Evolutionary conservation across 78 protist genomes (phyloP).

Genomic region (Cavenderia fasciculata): DNA sequence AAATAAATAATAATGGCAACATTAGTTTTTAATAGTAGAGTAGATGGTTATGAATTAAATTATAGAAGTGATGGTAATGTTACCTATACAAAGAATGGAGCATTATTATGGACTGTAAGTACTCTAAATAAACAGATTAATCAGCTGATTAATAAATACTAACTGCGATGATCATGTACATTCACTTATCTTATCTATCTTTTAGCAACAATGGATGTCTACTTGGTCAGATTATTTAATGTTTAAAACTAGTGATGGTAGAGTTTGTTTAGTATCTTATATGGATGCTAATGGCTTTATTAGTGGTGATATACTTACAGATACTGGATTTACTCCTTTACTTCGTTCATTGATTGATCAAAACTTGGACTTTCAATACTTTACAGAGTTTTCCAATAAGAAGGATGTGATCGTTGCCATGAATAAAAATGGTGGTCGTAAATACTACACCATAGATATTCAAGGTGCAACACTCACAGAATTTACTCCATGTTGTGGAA

Average conservation of each 20-base stretch:
- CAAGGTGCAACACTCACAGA: not conserved
- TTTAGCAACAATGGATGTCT: slow-evolving; percentile 10
- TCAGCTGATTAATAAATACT: not conserved
- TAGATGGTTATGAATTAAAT: slow-evolving; percentile 3
- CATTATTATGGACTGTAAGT: slow-evolving; percentile 6
- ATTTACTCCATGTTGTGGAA: not conserved
- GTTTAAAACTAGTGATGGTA: slow-evolving; percentile 8
- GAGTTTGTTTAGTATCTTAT: slow-evolving; percentile 4
- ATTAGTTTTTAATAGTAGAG: slow-evolving; percentile 6
- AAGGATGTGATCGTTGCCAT: slow-evolving; percentile 2
- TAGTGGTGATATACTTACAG: not conserved
- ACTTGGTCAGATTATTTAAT: slow-evolving; percentile 5
- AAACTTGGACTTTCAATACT: slow-evolving; percentile 19
- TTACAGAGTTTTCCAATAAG: not conserved
- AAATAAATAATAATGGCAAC: not conserved
- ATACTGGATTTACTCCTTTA: not conserved
- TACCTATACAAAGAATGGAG: not conserved
- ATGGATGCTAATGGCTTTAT: not conserved
- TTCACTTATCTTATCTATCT: not conserved
- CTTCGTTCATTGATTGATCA: not conserved
- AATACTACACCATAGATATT: slow-evolving; percentile 7
- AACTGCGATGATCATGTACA: too few species aligned
- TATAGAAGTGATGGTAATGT: slow-evolving; percentile 13
- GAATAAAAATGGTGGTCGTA: not conserved
- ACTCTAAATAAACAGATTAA: not conserved